Evolutionary conservation across 331 rosid species (phyloP).

Genomic region (Malus hybrid): DNA sequence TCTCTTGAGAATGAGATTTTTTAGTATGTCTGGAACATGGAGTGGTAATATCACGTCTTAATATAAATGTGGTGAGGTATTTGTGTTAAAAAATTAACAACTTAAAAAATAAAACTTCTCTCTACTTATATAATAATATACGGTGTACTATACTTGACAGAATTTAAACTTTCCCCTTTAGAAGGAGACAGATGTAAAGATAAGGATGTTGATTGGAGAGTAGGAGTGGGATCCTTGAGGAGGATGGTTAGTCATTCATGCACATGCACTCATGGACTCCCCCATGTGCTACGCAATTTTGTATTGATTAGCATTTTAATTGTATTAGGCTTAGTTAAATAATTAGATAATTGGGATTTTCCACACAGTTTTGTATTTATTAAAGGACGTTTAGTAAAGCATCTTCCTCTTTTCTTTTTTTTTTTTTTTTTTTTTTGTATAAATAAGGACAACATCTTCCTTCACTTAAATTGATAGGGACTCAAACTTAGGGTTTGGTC

Average conservation of each 20-base stretch:
- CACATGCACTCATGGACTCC: constrained; percentile 28
- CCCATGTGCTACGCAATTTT: constrained; percentile 9
- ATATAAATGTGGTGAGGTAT: no score
- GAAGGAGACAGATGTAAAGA: not conserved
- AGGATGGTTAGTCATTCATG: constrained; percentile 20
- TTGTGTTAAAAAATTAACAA: no score
- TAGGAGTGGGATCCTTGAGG: not conserved
- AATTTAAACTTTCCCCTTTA: no score
- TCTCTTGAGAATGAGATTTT: not conserved
- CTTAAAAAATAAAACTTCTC: no score
- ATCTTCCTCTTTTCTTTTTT: not conserved
- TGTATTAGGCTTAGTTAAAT: not conserved
- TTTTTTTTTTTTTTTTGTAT: no score
- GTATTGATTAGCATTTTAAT: not conserved
- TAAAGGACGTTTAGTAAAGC: not conserved
- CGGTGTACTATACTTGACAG: no score
- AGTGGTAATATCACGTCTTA: no score
- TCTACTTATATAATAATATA: no score
- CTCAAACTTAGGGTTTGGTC: not conserved
- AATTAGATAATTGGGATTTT: constrained; percentile 6
- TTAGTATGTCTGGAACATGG: fast-evolving
- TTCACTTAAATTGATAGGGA: not conserved
- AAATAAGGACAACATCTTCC: not conserved
- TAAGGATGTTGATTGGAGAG: constrained; percentile 4
- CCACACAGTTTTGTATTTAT: not conserved